A percentile compares a stretch with the other conserved stretches of the same genome.
phyloP scores from a whole-genome alignment of 495 filamentous ascomycete genomes.

The Trichoderma orchidacearum region DNA sequence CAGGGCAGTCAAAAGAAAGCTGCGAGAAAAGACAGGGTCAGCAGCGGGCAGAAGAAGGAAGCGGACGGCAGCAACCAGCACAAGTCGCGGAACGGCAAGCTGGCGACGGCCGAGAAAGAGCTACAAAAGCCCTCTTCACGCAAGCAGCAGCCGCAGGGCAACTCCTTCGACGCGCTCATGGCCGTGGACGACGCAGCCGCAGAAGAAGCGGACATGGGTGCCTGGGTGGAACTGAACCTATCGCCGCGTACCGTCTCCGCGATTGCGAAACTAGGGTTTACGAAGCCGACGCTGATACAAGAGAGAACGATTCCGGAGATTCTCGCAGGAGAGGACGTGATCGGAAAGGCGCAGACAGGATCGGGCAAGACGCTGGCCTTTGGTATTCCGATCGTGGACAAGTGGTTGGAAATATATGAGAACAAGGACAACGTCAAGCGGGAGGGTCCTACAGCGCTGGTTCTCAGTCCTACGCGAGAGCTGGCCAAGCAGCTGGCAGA shows the following conservation, averaged over 20 bases:
- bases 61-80: background rate
- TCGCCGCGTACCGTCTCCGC: background rate
- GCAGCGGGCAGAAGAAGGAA: background rate
- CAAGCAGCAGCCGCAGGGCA: background rate
- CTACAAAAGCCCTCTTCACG: background rate
- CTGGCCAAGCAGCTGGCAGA: constrained; percentile 78
- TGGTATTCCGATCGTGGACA: constrained; percentile 64
- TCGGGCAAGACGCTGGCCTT: constrained; percentile 79
- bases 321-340: constrained; percentile 50
- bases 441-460: constrained; percentile 59
- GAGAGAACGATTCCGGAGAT: constrained; percentile 67
- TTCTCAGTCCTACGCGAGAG: constrained; percentile 85
- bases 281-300: constrained; percentile 49
- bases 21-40: background rate
- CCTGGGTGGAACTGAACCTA: constrained; percentile 2
- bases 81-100: background rate
- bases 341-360: constrained; percentile 73
- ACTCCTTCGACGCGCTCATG: constrained; percentile 1
- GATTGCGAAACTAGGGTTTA: constrained; percentile 1
- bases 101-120: background rate
- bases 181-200: background rate
- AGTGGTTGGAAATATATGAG: constrained; percentile 33
- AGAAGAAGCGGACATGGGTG: constrained; percentile 1
- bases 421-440: constrained; percentile 21
- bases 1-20: background rate